Base-by-base conservation (phyloP, 1,139 yeast genomes). In the Sugiyamaella grinbergsii region DNA sequence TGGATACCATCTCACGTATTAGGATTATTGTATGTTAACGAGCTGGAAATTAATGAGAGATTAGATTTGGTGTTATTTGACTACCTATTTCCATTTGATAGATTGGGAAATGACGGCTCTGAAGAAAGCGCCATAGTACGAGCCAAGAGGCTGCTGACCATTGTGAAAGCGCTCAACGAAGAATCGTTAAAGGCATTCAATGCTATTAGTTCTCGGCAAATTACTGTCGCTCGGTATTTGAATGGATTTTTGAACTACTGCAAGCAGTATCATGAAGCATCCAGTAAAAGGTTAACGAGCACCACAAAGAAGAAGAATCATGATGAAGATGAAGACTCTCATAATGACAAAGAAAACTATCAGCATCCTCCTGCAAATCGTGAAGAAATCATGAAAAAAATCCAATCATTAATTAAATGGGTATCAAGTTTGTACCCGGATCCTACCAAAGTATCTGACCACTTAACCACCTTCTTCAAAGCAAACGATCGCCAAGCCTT, bases 1-100 rank as follows among this genome's bases (percentile, higher is more conserved):
- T 76, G 78, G 58, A 81, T 89, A 20, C 96, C 96, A 1, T 80
- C 82, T 47, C 77, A 77, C 33, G 68, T 90, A 0, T 69, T 90
- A 50, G 80, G 83, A 16, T 75, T 89, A 48, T 75, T 85, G 39
- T 90, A 87, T 62, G 85, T 90, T 56, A 88, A 89, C 64, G 91
- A 87, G 60, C 76, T 71, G 50, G 74, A 74, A 16, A 83, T 89
- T 48, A 87, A 83, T 52, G 77, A 82, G n/a, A 71, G 78, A 19
- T 85, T 88, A 15, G 96, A 90, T 63, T 57, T 71, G 2, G 71
- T 78, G 1, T 61, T 89, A 5, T 78, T 83, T 60, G 88, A 83
- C 51, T 74, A 77, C 50, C 61, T 90, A 1, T 64, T 86, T 13
- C 88, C 95, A 0, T 70, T 80, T 36, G 69, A 0, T 18, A 22